Base-by-base conservation (phyloP, 768 basidiomycete species). In the Xerocomellus chrysenteron region DNA sequence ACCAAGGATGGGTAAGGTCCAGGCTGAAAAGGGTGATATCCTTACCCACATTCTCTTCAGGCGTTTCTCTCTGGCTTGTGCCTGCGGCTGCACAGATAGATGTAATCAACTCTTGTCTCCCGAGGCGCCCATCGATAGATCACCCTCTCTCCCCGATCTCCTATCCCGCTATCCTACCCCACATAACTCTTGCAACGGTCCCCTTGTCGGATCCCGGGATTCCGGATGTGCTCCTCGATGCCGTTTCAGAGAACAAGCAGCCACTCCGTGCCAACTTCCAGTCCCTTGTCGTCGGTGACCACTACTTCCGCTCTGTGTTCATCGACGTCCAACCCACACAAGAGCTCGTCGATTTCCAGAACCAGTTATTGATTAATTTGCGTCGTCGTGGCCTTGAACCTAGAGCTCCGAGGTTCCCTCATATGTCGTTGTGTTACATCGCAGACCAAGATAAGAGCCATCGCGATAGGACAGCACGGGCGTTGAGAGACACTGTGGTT, bases 381-480 rank as follows among this genome's bases (percentile, higher is more conserved):
- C 62, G 58, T 42, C 50, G 40, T 21, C 67, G 78, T 24, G 66
- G 68, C 5, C 55, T 80, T 9, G 72, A 78, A 24, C 76, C 80
- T 2, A 63, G 64, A 4, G 83, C 87, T 1, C 86, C 87, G 0
- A 70, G 75, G 36, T 87, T 82, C 58, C 86, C 89, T 8, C 90
- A 92, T 68, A 58, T 90, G 59, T 92, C 90, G 36, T 62, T 92
- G 56, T 85, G 81, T 64, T 92, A 92, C 65, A 84, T 91, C 56
- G 76, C 75, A 28, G 83, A 91, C 55, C 76, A 78, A n/a, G 88
- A 91, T 58, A 78, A 78, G 4, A 65, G 12, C 19, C 80, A 86
- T 68, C 81, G 88, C 43, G 72, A 74, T 21, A 75, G 65, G 58
- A 80, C 80, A 41, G 75, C 78, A 39, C 69, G 76, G 28, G 73